Conservation (phyloP, 2,329 filamentous ascomycete species). For the Penicillium corylophilum region DNA sequence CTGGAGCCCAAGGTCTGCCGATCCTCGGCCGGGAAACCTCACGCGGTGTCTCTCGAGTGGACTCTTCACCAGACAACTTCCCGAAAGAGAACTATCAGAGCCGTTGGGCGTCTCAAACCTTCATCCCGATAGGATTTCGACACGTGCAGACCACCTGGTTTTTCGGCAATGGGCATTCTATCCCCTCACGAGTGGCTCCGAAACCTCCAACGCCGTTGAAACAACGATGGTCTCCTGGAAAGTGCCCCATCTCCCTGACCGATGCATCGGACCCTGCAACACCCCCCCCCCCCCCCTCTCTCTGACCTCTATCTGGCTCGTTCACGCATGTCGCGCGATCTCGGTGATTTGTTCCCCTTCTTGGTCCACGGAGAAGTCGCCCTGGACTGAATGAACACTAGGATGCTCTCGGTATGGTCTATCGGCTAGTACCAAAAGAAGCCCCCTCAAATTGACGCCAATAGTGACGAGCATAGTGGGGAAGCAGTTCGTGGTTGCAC, state of each 20-base stretch:
- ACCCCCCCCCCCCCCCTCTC: background rate
- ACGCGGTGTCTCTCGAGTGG: slow-evolving; percentile 3
- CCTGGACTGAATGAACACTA: slow-evolving; percentile 12
- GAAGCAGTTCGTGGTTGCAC: slow-evolving; percentile 21
- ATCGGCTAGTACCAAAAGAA: slow-evolving; percentile 16
- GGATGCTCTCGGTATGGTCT: slow-evolving; percentile 14
- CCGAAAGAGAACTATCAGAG: slow-evolving; percentile 14
- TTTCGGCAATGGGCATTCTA: background rate
- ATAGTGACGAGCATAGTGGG: slow-evolving; percentile 14
- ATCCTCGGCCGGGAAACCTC: slow-evolving; percentile 15
- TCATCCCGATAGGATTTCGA: background rate
- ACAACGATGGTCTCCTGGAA: background rate
- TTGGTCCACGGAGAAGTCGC: background rate
- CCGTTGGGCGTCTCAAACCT: slow-evolving; percentile 18
- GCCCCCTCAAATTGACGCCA: slow-evolving; percentile 12
- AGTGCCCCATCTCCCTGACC: too few relatives aligned
- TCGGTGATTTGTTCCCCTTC: slow-evolving; percentile 6
- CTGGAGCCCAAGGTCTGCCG: slow-evolving; percentile 11
- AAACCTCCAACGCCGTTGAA: background rate
- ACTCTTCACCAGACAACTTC: slow-evolving; percentile 11
- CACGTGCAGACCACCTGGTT: background rate
- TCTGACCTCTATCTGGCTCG: background rate
- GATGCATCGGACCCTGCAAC: background rate
- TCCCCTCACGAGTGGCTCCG: background rate
- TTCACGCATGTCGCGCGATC: background rate